These are phyloP conservation scores for Apodospora peruviana DNA, from an alignment of 495 filamentous ascomycete species.

Conservation along the genomic window DNA sequence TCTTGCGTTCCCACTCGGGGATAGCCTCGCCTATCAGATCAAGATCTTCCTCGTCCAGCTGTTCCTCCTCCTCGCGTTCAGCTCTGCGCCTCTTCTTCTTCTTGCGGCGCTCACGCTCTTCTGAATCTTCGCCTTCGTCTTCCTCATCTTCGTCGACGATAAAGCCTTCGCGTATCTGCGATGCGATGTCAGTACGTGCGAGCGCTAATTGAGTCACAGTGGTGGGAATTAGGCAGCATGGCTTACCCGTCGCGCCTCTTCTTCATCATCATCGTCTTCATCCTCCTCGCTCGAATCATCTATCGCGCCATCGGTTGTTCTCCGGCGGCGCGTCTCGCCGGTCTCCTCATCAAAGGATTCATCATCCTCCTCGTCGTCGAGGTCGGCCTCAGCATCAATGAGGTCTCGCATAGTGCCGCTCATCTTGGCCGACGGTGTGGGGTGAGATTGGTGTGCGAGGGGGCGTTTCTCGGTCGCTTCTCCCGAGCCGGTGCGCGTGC, in stretches of 20 bases:
- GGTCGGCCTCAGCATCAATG: constrained; percentile 75
- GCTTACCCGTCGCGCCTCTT: constrained; percentile 55
- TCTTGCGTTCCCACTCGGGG: constrained; percentile 60
- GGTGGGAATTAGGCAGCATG: neutral
- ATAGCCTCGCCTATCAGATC: constrained; percentile 82
- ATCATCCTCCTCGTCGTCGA: constrained; percentile 88
- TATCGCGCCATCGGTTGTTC: constrained; percentile 33
- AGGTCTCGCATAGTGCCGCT: constrained; percentile 62
- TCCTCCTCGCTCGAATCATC: constrained; percentile 94
- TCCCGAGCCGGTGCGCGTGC: no score
- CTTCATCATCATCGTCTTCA: constrained; percentile 91
- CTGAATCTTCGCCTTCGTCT: constrained; percentile 60
- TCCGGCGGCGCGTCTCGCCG: constrained; percentile 48
- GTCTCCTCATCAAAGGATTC: constrained; percentile 81
- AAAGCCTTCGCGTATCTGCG: constrained; percentile 84
- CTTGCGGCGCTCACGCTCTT: constrained; percentile 55
- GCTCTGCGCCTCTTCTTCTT: constrained; percentile 62
- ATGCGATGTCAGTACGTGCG: neutral
- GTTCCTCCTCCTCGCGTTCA: constrained; percentile 80
- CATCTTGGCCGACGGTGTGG: constrained; percentile 46
- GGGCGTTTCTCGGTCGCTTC: no score
- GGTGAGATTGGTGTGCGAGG: neutral
- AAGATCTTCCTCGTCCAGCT: constrained; percentile 90
- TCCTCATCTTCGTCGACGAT: constrained; percentile 90
- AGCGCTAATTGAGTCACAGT: neutral